Conservation (phyloP, 129 eudicot genomes). For the Tanacetum coccineum region DNA sequence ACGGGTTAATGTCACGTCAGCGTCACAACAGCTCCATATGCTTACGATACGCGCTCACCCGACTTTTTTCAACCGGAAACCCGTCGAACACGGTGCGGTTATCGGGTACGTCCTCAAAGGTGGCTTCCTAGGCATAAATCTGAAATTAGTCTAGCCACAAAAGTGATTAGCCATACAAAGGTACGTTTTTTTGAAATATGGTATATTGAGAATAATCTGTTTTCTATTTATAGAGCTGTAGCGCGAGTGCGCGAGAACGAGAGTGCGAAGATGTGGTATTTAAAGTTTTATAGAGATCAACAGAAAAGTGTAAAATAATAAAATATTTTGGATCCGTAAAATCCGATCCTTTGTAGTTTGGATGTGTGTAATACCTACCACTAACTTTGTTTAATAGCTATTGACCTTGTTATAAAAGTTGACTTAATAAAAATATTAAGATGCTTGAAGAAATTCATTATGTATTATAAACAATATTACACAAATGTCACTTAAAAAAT, state of each 20-base stretch:
- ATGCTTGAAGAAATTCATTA: no score
- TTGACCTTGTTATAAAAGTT: neutral
- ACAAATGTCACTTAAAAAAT: no score
- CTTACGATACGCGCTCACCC: slow-evolving; percentile 53
- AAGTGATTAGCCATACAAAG: slow-evolving; percentile 80
- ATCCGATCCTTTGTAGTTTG: slow-evolving; percentile 17
- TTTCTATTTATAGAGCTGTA: no score
- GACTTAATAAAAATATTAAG: no score
- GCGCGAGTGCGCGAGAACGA: no score
- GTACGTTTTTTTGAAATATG: neutral
- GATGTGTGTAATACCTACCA: slow-evolving; percentile 7
- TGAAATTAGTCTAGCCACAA: slow-evolving; percentile 52
- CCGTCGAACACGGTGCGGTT: slow-evolving; percentile 53
- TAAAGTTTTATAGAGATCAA: slow-evolving; percentile 25
- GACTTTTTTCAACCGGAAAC: slow-evolving; percentile 48
- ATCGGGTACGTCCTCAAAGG: slow-evolving; percentile 48
- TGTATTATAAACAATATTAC: no score
- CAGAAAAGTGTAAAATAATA: neutral
- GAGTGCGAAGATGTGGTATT: slow-evolving; percentile 2
- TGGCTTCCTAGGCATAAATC: slow-evolving; percentile 93
- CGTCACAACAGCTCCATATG: slow-evolving; percentile 55
- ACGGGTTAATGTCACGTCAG: neutral
- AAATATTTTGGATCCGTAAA: slow-evolving; percentile 7
- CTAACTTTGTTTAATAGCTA: neutral
- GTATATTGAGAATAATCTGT: slow-evolving; percentile 11